phyloP scores from a whole-genome alignment of 192 early-diverging fungal genomes.

The Coemansia javaensis region DNA sequence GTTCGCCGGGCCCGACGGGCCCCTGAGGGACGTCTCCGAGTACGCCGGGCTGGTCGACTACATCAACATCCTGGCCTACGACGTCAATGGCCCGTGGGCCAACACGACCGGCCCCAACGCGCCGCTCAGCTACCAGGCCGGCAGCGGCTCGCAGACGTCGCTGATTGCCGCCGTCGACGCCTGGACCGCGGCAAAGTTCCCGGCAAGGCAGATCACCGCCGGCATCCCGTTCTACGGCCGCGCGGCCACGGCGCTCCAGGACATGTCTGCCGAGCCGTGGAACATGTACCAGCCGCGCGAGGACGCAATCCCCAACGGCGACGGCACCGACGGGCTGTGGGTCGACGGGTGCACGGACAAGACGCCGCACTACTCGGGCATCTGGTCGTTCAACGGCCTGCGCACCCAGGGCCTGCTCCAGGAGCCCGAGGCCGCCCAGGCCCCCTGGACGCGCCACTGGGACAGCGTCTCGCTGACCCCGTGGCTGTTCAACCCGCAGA shows the following conservation, averaged over 20 bases:
- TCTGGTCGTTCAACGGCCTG: slow-evolving; percentile 59
- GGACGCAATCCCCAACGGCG: slow-evolving; percentile 49
- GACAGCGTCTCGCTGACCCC: slow-evolving; percentile 55
- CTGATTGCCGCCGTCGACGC: slow-evolving; percentile 47
- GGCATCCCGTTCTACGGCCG: slow-evolving; percentile 64
- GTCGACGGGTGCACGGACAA: slow-evolving; percentile 20
- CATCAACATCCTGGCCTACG: slow-evolving; percentile 68
- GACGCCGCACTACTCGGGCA: slow-evolving; percentile 34
- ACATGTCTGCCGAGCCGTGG: slow-evolving; percentile 30
- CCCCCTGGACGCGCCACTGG: slow-evolving; percentile 56
- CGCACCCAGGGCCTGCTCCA: slow-evolving; percentile 49
- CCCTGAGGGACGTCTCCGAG: slow-evolving; percentile 52
- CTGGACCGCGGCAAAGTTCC: slow-evolving; percentile 58
- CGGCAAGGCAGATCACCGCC: slow-evolving; percentile 52
- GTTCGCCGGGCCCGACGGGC: slow-evolving; percentile 51
- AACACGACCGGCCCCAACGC: slow-evolving; percentile 58
- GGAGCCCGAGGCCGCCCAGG: slow-evolving; percentile 13
- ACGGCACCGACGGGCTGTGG: slow-evolving; percentile 47
- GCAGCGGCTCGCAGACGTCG: slow-evolving; percentile 24
- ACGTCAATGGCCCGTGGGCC: slow-evolving; percentile 53
- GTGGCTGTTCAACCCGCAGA: slow-evolving; percentile 52
- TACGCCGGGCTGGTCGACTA: slow-evolving; percentile 60
- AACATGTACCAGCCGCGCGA: slow-evolving; percentile 34
- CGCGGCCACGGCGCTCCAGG: slow-evolving; percentile 9
- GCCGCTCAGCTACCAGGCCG: slow-evolving; percentile 44